These are phyloP conservation scores for Botrytis aclada DNA, from an alignment of 2,329 filamentous ascomycete genomes.

Conservation along the genomic window DNA sequence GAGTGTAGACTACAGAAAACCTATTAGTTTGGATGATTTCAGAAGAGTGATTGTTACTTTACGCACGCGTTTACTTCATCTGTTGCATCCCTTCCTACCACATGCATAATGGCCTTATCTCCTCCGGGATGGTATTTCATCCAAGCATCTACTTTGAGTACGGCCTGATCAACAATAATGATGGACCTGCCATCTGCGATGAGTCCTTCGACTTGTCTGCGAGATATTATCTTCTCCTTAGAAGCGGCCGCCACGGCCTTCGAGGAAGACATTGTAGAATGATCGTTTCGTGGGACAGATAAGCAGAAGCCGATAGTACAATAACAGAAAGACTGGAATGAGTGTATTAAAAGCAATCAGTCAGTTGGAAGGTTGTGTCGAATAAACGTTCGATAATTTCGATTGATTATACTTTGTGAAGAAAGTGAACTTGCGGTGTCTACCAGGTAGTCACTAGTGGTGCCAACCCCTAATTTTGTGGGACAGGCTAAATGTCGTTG, in stretches of 20 bases:
- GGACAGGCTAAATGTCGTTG: background rate
- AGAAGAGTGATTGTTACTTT: background rate
- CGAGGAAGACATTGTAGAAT: conserved; percentile 15
- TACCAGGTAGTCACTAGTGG: background rate
- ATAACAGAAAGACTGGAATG: background rate
- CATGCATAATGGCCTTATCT: conserved; percentile 84
- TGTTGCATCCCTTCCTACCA: conserved; percentile 90
- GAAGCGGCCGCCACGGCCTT: conserved; percentile 16
- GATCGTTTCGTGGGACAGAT: background rate
- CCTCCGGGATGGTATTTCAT: conserved; percentile 88
- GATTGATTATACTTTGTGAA: background rate
- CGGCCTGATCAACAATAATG: conserved; percentile 75
- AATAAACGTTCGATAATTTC: background rate
- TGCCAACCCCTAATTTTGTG: background rate
- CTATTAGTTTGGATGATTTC: background rate
- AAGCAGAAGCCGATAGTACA: background rate
- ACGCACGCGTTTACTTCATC: conserved; percentile 88
- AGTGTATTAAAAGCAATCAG: background rate
- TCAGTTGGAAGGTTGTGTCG: background rate
- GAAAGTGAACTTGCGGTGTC: conserved; percentile 7
- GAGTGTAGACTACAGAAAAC: conserved; percentile 71
- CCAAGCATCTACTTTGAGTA: conserved; percentile 87
- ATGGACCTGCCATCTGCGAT: conserved; percentile 80
- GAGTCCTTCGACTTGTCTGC: conserved; percentile 70
- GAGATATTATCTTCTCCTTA: conserved; percentile 46